Evolutionary conservation across 352 stramenopile genomes (phyloP).

Genomic region (Thalassiosira pacifica): DNA sequence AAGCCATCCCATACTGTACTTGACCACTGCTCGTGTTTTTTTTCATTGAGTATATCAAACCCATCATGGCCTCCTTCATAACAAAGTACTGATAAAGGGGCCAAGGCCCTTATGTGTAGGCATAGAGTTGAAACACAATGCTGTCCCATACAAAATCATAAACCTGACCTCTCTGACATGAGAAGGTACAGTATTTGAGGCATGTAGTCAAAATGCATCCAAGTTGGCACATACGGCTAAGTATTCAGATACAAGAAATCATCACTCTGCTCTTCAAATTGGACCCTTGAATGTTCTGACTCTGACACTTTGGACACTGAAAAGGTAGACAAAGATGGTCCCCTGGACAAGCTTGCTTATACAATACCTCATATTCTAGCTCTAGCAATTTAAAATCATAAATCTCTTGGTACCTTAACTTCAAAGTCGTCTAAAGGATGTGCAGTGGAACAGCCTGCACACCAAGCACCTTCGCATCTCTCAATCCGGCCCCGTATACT

Average conservation of each 20-base stretch:
- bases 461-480: neutral
- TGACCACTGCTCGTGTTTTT: neutral
- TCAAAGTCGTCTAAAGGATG: slow-evolving; percentile 7
- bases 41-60: slow-evolving; percentile 13
- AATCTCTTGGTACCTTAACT: slow-evolving; percentile 13
- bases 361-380: neutral
- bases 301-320: slow-evolving; percentile 30
- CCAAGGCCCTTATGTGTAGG: slow-evolving; percentile 3
- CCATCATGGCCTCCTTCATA: slow-evolving; percentile 29
- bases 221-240: slow-evolving; percentile 3
- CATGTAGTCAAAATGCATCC: slow-evolving; percentile 21
- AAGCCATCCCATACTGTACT: slow-evolving; percentile 23
- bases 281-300: slow-evolving; percentile 25
- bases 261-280: neutral
- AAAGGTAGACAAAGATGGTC: slow-evolving; percentile 15
- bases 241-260: slow-evolving; percentile 18
- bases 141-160: neutral
- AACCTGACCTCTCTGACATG: slow-evolving; percentile 17
- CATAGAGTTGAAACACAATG: neutral
- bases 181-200: slow-evolving; percentile 5
- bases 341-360: slow-evolving; percentile 12
- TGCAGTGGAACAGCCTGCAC: neutral
- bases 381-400: slow-evolving; percentile 1
- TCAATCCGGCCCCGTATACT: neutral
- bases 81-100: neutral